A percentile compares a stretch with the other conserved stretches of the same genome.
Evolutionary conservation across 1,284 basidiomycete species (phyloP).

Genomic region (Sanghuangporus sanghuang): DNA sequence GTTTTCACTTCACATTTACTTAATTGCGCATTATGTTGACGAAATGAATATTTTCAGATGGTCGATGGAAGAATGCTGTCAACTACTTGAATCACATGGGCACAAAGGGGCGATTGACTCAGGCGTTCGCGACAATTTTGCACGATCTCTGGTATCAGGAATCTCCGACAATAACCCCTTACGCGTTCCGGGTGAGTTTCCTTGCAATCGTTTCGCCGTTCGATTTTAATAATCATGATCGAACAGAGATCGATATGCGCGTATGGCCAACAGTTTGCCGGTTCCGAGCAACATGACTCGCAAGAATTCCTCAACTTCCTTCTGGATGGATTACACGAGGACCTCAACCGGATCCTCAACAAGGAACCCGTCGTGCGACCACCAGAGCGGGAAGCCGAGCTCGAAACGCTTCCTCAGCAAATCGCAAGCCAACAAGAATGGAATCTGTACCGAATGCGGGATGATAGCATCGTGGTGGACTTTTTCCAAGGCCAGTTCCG

Average conservation of each 20-base stretch:
- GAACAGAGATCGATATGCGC: constrained; percentile 75
- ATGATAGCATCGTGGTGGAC: constrained; percentile 94
- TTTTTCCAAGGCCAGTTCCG: constrained; percentile 98
- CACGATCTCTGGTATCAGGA: constrained; percentile 88
- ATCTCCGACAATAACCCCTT: constrained; percentile 79
- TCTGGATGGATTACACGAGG: constrained; percentile 94
- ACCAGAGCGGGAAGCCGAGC: constrained; percentile 82
- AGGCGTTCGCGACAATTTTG: constrained; percentile 80
- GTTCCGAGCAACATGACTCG: constrained; percentile 95
- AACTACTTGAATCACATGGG: constrained; percentile 88
- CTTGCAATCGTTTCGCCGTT: neutral
- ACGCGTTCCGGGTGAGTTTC: constrained; percentile 75
- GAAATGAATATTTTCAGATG: constrained; percentile 47
- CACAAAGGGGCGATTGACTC: constrained; percentile 81
- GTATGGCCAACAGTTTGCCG: constrained; percentile 85
- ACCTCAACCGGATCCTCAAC: constrained; percentile 83
- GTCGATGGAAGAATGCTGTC: constrained; percentile 82
- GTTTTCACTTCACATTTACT: constrained; percentile 21
- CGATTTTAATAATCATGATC: neutral
- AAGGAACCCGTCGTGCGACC: constrained; percentile 73
- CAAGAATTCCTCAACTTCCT: constrained; percentile 64
- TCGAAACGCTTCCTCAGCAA: constrained; percentile 83
- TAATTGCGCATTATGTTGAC: neutral
- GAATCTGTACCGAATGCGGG: constrained; percentile 85
- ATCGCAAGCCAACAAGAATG: constrained; percentile 93